phyloP scores from a whole-genome alignment of 257 asterid genomes.

The Solanum clarkiae region DNA sequence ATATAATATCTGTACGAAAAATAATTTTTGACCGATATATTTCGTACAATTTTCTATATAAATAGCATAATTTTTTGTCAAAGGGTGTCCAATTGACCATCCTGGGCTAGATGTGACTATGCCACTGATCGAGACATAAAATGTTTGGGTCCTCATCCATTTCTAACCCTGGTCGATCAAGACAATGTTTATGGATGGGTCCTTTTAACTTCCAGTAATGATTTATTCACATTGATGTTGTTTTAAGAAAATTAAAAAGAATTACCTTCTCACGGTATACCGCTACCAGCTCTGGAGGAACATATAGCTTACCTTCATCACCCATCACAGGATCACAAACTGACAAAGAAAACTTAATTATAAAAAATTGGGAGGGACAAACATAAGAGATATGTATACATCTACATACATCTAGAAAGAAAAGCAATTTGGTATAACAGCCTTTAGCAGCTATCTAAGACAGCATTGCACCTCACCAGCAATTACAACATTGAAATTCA shows the following conservation, averaged over 20 bases:
- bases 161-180: neutral
- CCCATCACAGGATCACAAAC: conserved; percentile 99
- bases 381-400: neutral
- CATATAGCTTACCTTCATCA: conserved; percentile 95
- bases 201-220: neutral
- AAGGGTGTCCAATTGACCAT: too few species aligned
- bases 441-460: neutral
- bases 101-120: too few species aligned
- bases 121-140: neutral
- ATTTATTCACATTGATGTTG: neutral
- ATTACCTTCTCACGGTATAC: conserved; percentile 92
- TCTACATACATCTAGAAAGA: neutral
- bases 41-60: too few species aligned
- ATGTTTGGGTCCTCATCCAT: neutral
- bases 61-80: too few species aligned
- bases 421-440: neutral
- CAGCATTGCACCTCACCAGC: neutral
- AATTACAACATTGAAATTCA: neutral
- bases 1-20: too few species aligned
- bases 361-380: neutral
- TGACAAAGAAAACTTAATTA: conserved; percentile 23
- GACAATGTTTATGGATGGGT: neutral
- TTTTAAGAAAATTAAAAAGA: neutral
- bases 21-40: too few species aligned
- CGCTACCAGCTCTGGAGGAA: conserved; percentile 81